phyloP scores from a whole-genome alignment of 1,139 yeast species.

The Diutina sp. region DNA sequence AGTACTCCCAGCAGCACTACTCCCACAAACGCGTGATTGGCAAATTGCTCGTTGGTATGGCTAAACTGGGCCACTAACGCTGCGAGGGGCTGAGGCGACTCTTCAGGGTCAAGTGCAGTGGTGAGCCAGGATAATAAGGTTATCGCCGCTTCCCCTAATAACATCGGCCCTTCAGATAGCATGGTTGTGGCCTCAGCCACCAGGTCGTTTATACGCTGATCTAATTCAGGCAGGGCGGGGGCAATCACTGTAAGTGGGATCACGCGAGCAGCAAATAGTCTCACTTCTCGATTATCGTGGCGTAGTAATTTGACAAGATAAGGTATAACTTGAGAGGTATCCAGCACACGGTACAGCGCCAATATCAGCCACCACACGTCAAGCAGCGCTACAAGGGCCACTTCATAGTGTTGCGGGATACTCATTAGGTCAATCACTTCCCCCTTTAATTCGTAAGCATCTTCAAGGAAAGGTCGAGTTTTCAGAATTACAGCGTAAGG shows the following conservation, averaged over 20 bases:
- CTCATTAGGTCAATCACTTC: neutral
- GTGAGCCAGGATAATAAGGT: neutral
- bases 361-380: neutral
- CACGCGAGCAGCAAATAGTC: neutral
- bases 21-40: neutral
- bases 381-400: neutral
- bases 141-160: neutral
- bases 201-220: neutral
- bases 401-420: neutral
- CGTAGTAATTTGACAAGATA: neutral
- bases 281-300: neutral
- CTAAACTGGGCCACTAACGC: neutral
- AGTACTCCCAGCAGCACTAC: neutral
- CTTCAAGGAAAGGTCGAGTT: neutral
- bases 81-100: neutral
- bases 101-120: neutral
- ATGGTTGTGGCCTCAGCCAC: neutral
- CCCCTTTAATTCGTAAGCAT: neutral
- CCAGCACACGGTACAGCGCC: neutral
- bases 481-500: neutral
- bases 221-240: neutral
- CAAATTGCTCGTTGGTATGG: neutral
- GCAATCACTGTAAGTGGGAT: neutral
- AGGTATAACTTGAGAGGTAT: neutral
- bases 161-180: neutral